Percentiles rank a stretch among this genome's conserved stretches.
Evolutionary conservation across 805 yeast genomes (phyloP).

Genomic region (Suhomyces sp.): DNA sequence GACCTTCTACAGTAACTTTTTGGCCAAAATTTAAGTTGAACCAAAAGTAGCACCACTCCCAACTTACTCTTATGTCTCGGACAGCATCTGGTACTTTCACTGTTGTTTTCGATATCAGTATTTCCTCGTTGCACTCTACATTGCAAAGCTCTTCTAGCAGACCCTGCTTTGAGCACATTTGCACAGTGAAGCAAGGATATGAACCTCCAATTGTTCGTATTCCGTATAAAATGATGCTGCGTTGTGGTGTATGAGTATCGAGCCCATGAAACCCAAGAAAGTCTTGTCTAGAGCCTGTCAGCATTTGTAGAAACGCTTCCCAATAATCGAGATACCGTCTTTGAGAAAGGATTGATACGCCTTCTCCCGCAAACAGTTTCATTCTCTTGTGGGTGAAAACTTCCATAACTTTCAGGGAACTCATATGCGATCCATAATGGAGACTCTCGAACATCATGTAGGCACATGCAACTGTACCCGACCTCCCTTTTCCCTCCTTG

Average conservation of each 20-base stretch:
- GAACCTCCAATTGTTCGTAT: neutral
- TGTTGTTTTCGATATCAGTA: neutral
- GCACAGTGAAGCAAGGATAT: neutral
- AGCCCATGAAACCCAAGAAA: neutral
- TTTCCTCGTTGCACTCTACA: neutral
- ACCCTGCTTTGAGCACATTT: neutral
- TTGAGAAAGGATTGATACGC: constrained; percentile 74
- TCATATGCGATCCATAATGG: neutral
- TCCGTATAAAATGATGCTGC: neutral
- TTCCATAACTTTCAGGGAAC: constrained; percentile 46
- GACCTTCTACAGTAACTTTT: neutral
- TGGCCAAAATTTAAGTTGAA: constrained; percentile 3
- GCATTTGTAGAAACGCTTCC: constrained; percentile 13
- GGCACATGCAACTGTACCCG: constrained; percentile 74
- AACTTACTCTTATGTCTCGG: neutral
- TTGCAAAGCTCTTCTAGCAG: neutral
- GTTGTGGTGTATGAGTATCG: neutral
- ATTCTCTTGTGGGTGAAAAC: constrained; percentile 59
- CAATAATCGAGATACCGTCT: constrained; percentile 62
- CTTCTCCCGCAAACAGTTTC: constrained; percentile 53
- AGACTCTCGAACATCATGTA: constrained; percentile 51
- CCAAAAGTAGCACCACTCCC: constrained; percentile 26
- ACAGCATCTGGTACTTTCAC: neutral
- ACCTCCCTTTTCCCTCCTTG: constrained; percentile 87
- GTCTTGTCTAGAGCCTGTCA: neutral